Evolutionary conservation across 805 yeast species (phyloP).

Genomic region (Trichomonascus vanleenenianus): DNA sequence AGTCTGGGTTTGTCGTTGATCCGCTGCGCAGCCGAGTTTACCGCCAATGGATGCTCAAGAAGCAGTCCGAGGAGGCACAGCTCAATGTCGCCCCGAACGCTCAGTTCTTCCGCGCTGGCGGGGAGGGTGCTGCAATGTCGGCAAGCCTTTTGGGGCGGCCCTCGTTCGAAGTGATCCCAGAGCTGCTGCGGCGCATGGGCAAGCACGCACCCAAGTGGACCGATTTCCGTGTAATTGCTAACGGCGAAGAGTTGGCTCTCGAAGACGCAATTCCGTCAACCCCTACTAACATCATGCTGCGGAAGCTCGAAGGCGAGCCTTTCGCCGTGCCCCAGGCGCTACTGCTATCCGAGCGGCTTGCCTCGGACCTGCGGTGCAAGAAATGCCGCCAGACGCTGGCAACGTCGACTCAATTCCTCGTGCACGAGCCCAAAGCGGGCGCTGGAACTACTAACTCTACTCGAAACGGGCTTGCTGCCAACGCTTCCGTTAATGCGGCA

Average conservation of each 20-base stretch:
- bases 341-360: neutral
- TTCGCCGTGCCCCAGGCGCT: neutral
- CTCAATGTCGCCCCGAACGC: constrained; percentile 6
- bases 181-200: neutral
- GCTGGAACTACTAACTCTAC: constrained; percentile 7
- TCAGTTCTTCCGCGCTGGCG: neutral
- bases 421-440: constrained; percentile 42
- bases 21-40: constrained; percentile 27
- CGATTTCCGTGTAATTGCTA: neutral
- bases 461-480: constrained; percentile 16
- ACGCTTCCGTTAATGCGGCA: constrained; percentile 17
- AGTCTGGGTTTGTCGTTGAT: constrained; percentile 29
- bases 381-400: constrained; percentile 73
- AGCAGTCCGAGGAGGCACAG: constrained; percentile 20
- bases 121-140: neutral
- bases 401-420: constrained; percentile 48
- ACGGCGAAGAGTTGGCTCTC: neutral
- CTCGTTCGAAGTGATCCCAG: neutral
- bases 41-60: constrained; percentile 33
- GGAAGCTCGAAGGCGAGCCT: neutral
- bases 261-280: neutral
- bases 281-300: neutral
- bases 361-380: constrained; percentile 55
- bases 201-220: constrained; percentile 1
- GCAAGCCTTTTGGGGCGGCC: neutral